These are phyloP conservation scores for Backusella morwellensis DNA, from an alignment of 192 early-diverging fungal species.

Conservation along the genomic window DNA sequence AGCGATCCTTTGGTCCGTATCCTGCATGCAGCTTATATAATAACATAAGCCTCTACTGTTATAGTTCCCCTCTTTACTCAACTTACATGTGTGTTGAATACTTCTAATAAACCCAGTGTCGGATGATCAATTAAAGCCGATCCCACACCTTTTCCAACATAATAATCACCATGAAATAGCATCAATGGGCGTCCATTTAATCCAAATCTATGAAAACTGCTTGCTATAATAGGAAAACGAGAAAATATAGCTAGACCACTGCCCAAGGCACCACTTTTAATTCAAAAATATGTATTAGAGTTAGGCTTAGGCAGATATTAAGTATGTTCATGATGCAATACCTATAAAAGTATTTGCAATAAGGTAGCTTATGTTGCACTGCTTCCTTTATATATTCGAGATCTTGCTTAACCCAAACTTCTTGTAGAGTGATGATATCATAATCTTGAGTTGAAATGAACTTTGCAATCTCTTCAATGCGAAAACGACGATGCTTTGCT, in stretches of 20 bases:
- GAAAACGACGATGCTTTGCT: conserved; percentile 42
- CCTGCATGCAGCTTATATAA: conserved; percentile 48
- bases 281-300: background rate
- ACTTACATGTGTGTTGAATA: conserved; percentile 61
- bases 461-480: conserved; percentile 50
- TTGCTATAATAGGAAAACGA: conserved; percentile 43
- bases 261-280: conserved; percentile 33
- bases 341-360: conserved; percentile 41
- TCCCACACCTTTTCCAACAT: conserved; percentile 52
- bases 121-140: conserved; percentile 50
- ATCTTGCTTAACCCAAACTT: conserved; percentile 45
- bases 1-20: conserved; percentile 44
- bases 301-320: background rate
- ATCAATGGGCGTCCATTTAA: conserved; percentile 50
- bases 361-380: conserved; percentile 24
- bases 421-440: conserved; percentile 47
- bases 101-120: conserved; percentile 44
- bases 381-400: conserved; percentile 31
- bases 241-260: conserved; percentile 45
- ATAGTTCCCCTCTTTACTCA: background rate
- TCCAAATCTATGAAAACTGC: conserved; percentile 39
- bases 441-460: conserved; percentile 24
- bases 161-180: conserved; percentile 55
- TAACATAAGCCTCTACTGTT: background rate
- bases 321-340: background rate